Percentiles rank a stretch among this genome's conserved stretches.
phyloP scores from a whole-genome alignment of 495 filamentous ascomycete genomes.

The Podospora tetraspora region DNA sequence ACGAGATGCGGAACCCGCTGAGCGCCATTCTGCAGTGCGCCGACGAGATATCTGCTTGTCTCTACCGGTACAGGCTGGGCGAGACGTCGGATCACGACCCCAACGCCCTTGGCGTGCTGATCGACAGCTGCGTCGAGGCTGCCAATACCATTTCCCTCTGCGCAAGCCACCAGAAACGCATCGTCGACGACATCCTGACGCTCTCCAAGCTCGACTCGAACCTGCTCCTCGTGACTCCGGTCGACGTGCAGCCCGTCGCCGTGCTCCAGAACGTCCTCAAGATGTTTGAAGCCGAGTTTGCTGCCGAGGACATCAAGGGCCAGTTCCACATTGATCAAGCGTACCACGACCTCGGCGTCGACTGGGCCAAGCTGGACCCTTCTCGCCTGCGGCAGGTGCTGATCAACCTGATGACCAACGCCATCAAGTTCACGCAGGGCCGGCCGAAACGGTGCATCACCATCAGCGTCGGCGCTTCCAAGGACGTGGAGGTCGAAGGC shows the following conservation, averaged over 20 bases:
- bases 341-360: conserved; percentile 55
- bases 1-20: conserved; percentile 82
- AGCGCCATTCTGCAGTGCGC: conserved; percentile 76
- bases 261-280: conserved; percentile 65
- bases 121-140: conserved; percentile 63
- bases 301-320: conserved; percentile 64
- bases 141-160: conserved; percentile 80
- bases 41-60: conserved; percentile 61
- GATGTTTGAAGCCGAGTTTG: conserved; percentile 79
- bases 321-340: conserved; percentile 62
- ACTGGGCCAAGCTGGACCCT: conserved; percentile 77
- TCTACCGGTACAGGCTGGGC: conserved; percentile 39
- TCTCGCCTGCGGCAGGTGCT: conserved; percentile 72
- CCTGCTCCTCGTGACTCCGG: conserved; percentile 68
- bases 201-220: conserved; percentile 83
- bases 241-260: conserved; percentile 62
- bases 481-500: conserved; percentile 43
- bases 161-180: conserved; percentile 72
- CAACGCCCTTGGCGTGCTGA: conserved; percentile 18
- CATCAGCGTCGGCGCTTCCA: conserved; percentile 65
- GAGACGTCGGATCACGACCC: conserved; percentile 14
- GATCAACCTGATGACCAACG: conserved; percentile 73
- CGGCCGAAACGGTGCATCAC: conserved; percentile 55
- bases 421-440: conserved; percentile 73
- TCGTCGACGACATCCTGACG: conserved; percentile 76